Percentiles rank a stretch among this genome's conserved stretches.
Evolutionary conservation across 192 early-diverging fungal genomes (phyloP).

Genomic region (Dispira simplex): DNA sequence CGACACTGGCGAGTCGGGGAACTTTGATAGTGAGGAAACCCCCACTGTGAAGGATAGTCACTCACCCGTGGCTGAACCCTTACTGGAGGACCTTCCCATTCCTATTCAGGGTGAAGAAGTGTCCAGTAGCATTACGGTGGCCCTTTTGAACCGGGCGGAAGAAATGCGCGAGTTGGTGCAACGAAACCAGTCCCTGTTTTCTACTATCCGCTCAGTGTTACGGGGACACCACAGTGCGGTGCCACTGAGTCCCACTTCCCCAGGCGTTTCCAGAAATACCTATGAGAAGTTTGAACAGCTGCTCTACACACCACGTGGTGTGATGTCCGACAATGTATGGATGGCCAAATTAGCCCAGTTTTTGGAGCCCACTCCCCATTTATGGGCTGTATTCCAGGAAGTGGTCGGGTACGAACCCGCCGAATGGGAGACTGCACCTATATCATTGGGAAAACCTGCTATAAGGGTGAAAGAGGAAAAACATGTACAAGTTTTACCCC

Average conservation of each 20-base stretch:
- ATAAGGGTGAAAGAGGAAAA: too few species aligned
- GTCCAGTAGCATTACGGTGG: slow-evolving; percentile 3
- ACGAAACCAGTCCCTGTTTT: slow-evolving; percentile 1
- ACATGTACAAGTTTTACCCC: too few species aligned
- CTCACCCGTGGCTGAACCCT: not conserved
- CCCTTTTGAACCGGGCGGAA: slow-evolving; percentile 3
- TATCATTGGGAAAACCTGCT: too few species aligned
- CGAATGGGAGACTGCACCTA: not conserved
- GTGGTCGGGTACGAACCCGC: slow-evolving; percentile 9
- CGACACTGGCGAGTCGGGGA: not conserved
- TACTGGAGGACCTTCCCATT: not conserved
- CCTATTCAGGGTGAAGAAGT: not conserved
- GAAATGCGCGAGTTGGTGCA: slow-evolving; percentile 10
- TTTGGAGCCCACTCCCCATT: not conserved
- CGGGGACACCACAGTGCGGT: not conserved
- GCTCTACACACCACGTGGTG: slow-evolving; percentile 2
- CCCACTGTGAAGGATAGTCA: not conserved
- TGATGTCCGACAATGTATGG: slow-evolving; percentile 6
- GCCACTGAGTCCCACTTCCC: not conserved
- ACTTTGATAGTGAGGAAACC: too few species aligned
- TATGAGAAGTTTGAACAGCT: not conserved
- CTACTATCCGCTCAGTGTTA: not conserved
- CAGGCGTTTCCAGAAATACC: not conserved
- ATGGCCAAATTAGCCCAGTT: not conserved
- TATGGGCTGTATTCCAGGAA: slow-evolving; percentile 6